Evolutionary conservation across 345 rosid genomes (phyloP).

Genomic region (Citropsis articulata): DNA sequence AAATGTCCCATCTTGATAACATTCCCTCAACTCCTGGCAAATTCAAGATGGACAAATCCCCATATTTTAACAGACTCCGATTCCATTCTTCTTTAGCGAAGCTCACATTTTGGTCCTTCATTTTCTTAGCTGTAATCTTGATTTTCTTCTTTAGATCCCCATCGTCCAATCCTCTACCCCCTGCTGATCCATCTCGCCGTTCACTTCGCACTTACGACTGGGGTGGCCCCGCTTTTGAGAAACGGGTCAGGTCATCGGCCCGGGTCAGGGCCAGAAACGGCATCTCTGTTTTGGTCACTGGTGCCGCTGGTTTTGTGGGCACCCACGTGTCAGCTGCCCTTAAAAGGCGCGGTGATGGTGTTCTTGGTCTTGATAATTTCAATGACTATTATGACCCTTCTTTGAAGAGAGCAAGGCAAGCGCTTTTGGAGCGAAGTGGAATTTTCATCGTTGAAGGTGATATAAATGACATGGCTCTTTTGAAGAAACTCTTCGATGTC

Average conservation of each 20-base stretch:
- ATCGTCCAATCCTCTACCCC: slow-evolving; percentile 41
- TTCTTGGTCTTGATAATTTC: slow-evolving; percentile 83
- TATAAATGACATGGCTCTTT: slow-evolving; percentile 66
- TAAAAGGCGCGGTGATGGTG: slow-evolving; percentile 88
- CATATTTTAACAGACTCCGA: slow-evolving; percentile 49
- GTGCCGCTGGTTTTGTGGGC: slow-evolving; percentile 94
- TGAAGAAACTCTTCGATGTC: slow-evolving; percentile 70
- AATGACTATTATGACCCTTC: slow-evolving; percentile 89
- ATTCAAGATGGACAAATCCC: slow-evolving; percentile 93
- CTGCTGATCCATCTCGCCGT: slow-evolving; percentile 88
- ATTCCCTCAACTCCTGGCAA: slow-evolving; percentile 88
- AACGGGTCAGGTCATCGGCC: slow-evolving; percentile 63
- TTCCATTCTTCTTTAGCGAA: slow-evolving; percentile 77
- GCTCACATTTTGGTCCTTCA: slow-evolving; percentile 78
- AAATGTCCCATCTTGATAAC: slow-evolving; percentile 79
- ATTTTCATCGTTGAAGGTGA: slow-evolving; percentile 87
- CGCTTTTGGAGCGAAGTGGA: slow-evolving; percentile 70
- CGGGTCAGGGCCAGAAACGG: slow-evolving; percentile 61
- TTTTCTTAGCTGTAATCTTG: slow-evolving; percentile 70
- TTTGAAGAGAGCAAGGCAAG: slow-evolving; percentile 80
- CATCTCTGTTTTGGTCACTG: slow-evolving; percentile 78
- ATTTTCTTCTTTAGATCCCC: slow-evolving; percentile 87
- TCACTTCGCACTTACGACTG: slow-evolving; percentile 66
- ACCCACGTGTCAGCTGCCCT: slow-evolving; percentile 82
- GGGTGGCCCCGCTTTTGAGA: slow-evolving; percentile 85